phyloP scores from a whole-genome alignment of 805 yeast genomes.

The Saturnispora halmiae region DNA sequence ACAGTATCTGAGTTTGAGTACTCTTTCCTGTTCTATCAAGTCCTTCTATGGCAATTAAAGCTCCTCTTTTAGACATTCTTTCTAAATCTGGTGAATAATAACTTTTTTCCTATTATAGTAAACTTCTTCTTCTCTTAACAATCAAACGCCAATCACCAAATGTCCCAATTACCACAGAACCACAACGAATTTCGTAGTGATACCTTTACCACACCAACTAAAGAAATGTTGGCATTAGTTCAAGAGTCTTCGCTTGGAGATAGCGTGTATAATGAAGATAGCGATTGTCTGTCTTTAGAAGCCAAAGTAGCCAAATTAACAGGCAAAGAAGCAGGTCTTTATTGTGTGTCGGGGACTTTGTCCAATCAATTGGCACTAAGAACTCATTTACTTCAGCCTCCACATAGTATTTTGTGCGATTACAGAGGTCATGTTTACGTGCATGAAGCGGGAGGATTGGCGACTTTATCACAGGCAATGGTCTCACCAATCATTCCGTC shows the following conservation, averaged over 20 bases:
- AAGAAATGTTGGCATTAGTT: constrained; percentile 58
- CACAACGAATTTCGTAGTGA: constrained; percentile 61
- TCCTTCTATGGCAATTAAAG: constrained; percentile 79
- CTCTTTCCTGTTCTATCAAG: constrained; percentile 92
- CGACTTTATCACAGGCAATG: constrained; percentile 86
- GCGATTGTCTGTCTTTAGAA: constrained; percentile 58
- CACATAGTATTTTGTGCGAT: constrained; percentile 76
- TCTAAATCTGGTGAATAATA: too few relatives aligned
- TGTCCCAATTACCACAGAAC: constrained; percentile 9
- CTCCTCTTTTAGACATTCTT: constrained; percentile 40
- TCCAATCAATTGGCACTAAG: constrained; percentile 83
- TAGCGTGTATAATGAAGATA: constrained; percentile 82
- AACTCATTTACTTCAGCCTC: constrained; percentile 70
- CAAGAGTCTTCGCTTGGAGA: constrained; percentile 62
- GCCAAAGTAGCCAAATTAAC: constrained; percentile 53
- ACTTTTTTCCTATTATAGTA: not conserved
- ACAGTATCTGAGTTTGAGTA: constrained; percentile 54
- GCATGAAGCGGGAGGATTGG: constrained; percentile 88
- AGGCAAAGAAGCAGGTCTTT: constrained; percentile 76
- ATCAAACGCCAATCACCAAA: not conserved
- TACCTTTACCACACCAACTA: constrained; percentile 85
- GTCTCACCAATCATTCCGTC: constrained; percentile 72
- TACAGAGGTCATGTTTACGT: constrained; percentile 74
- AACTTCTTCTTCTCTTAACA: not conserved
- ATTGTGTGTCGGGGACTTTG: constrained; percentile 82